These are phyloP conservation scores for Rhizoclosmatium globosum DNA, from an alignment of 192 early-diverging fungal genomes.

Conservation along the genomic window DNA sequence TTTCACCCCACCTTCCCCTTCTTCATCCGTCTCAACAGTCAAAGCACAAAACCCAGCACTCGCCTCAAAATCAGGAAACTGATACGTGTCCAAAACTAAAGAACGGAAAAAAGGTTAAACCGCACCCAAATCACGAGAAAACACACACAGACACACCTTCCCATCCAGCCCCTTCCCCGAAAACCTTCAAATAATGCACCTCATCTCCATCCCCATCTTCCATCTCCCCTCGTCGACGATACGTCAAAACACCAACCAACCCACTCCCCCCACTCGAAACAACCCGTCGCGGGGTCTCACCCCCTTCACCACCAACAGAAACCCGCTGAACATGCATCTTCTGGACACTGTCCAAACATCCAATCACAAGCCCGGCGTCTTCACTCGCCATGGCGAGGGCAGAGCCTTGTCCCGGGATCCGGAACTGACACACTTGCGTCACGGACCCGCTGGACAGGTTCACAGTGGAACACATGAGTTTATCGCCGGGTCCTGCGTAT, in stretches of 20 bases:
- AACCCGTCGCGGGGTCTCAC: constrained; percentile 76
- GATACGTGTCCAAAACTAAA: constrained; percentile 48
- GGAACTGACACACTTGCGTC: constrained; percentile 28
- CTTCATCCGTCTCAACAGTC: background rate
- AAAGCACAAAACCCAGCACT: constrained; percentile 36
- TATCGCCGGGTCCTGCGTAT: constrained; percentile 58
- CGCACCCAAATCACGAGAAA: background rate
- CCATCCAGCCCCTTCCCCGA: constrained; percentile 75
- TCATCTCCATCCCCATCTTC: constrained; percentile 51
- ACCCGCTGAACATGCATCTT: constrained; percentile 82
- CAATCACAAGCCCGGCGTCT: constrained; percentile 69
- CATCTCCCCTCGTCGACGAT: constrained; percentile 40
- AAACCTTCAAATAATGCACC: constrained; percentile 62
- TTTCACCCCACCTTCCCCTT: background rate
- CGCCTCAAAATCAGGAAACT: constrained; percentile 45
- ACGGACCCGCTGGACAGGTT: constrained; percentile 60
- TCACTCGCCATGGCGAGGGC: constrained; percentile 73
- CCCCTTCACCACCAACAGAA: constrained; percentile 45
- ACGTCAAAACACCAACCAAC: constrained; percentile 72
- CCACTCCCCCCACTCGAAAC: constrained; percentile 60
- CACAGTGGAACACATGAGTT: constrained; percentile 85
- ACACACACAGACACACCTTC: constrained; percentile 63
- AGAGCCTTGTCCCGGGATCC: background rate
- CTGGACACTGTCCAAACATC: constrained; percentile 81
- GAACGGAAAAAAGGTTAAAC: background rate